phyloP scores from a whole-genome alignment of 2,329 filamentous ascomycete species.

The Pyrenochaeta sp. region DNA sequence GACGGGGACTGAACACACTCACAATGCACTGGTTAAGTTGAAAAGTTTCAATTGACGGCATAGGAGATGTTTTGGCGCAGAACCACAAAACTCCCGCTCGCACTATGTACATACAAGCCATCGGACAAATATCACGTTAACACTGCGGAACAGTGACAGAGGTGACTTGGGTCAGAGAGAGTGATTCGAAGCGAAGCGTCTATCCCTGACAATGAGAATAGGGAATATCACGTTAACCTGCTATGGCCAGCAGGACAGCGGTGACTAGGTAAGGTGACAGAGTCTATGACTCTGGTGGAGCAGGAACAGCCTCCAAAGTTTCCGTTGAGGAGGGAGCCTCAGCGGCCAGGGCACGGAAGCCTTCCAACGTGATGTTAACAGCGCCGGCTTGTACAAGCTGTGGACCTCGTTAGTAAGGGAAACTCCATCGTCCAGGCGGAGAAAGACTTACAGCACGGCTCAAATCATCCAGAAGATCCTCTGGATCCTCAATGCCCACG shows the following conservation, averaged over 20 bases:
- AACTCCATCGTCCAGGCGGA: not conserved
- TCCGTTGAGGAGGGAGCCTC: constrained; percentile 8
- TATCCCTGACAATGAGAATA: constrained; percentile 9
- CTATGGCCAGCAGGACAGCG: constrained; percentile 37
- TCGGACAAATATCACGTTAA: constrained; percentile 46
- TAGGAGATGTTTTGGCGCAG: not conserved
- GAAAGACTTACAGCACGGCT: constrained; percentile 78
- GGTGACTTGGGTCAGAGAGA: constrained; percentile 47
- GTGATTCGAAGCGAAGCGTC: constrained; percentile 32
- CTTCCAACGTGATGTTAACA: constrained; percentile 84
- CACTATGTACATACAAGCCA: not conserved
- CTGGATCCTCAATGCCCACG: constrained; percentile 92
- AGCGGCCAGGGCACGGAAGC: constrained; percentile 70
- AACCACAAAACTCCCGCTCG: not conserved
- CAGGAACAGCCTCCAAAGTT: constrained; percentile 18
- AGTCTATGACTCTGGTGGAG: constrained; percentile 18
- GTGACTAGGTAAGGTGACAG: constrained; percentile 36
- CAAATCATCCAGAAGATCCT: constrained; percentile 92
- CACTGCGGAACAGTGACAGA: constrained; percentile 41
- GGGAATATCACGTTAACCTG: constrained; percentile 48
- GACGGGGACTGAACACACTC: not conserved
- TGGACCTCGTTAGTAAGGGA: not conserved
- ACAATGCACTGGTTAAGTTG: not conserved
- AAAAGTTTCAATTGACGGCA: not conserved
- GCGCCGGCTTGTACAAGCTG: constrained; percentile 90